Evolutionary conservation across 106 monocot species (phyloP).

Genomic region (Acorus calamus): DNA sequence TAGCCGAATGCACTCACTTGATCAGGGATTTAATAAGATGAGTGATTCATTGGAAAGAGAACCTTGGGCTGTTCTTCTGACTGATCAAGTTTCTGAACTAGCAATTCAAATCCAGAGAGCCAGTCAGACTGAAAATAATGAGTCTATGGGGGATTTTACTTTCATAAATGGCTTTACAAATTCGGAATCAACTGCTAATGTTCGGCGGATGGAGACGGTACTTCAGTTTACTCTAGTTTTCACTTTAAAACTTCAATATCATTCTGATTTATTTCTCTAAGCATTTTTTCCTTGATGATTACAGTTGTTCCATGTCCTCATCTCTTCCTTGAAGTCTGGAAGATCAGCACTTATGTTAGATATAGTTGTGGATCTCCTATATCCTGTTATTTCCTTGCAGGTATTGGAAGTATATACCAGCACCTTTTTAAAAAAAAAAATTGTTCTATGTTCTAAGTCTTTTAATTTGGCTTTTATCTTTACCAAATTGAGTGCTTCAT

Average conservation of each 20-base stretch:
- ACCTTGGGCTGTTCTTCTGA: conserved; percentile 46
- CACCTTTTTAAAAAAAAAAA: background rate
- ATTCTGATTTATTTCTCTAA: background rate
- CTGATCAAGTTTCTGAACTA: conserved; percentile 39
- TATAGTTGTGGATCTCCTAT: conserved; percentile 60
- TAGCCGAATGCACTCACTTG: background rate
- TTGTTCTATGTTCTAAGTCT: background rate
- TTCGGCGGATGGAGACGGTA: conserved; percentile 88
- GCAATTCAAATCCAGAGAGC: conserved; percentile 62
- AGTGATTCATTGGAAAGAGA: conserved; percentile 23
- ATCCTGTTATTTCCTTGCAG: conserved; percentile 84
- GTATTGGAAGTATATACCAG: conserved; percentile 16
- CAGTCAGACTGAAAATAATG: conserved; percentile 39
- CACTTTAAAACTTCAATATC: background rate
- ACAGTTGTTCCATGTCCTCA: conserved; percentile 85
- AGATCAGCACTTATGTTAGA: conserved; percentile 86
- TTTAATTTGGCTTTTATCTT: no score
- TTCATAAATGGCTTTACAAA: conserved; percentile 32
- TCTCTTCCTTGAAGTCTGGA: conserved; percentile 88
- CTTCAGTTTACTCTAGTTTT: conserved; percentile 12
- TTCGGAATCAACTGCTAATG: conserved; percentile 36
- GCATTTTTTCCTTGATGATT: conserved; percentile 1
- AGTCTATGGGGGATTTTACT: conserved; percentile 15
- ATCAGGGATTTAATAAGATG: conserved; percentile 16
- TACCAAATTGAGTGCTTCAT: no score